Conservation (phyloP, 2,329 filamentous ascomycete species). For the Amesomyces nigricolor region DNA sequence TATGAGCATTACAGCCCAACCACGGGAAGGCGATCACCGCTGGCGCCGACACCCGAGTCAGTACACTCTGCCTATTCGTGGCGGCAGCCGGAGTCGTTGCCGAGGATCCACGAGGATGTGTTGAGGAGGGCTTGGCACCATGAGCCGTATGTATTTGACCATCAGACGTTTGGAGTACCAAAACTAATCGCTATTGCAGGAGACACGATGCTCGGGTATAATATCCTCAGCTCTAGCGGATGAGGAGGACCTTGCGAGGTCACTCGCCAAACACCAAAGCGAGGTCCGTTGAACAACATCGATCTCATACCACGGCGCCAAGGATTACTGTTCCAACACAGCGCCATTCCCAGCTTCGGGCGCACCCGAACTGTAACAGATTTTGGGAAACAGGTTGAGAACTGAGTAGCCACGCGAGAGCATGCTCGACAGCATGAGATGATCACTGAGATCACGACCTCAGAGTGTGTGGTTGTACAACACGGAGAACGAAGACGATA, state of each 20-base stretch:
- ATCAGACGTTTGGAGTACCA: neutral
- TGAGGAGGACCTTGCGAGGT: slow-evolving; percentile 24
- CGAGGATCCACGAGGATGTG: slow-evolving; percentile 46
- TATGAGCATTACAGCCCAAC: slow-evolving; percentile 42
- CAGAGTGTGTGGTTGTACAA: too few relatives aligned
- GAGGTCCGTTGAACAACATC: too few relatives aligned
- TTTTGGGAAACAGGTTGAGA: too few relatives aligned
- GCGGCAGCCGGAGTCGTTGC: slow-evolving; percentile 37
- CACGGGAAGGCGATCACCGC: slow-evolving; percentile 30
- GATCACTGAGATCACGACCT: too few relatives aligned
- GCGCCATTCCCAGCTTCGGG: too few relatives aligned
- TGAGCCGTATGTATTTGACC: slow-evolving; percentile 40
- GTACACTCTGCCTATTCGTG: slow-evolving; percentile 33
- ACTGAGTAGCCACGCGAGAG: too few relatives aligned
- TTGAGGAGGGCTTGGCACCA: slow-evolving; percentile 46
- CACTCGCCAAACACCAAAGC: too few relatives aligned
- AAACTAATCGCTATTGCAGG: slow-evolving; percentile 36
- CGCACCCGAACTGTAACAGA: too few relatives aligned
- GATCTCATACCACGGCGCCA: too few relatives aligned
- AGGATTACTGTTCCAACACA: too few relatives aligned
- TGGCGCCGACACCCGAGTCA: slow-evolving; percentile 34
- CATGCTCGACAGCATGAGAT: too few relatives aligned
- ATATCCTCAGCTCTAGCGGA: slow-evolving; percentile 37
- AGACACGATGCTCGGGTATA: slow-evolving; percentile 44
- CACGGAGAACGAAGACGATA: too few relatives aligned